Conservation (phyloP, 257 asterid genomes). For the Fraxinus quadrangulata region DNA sequence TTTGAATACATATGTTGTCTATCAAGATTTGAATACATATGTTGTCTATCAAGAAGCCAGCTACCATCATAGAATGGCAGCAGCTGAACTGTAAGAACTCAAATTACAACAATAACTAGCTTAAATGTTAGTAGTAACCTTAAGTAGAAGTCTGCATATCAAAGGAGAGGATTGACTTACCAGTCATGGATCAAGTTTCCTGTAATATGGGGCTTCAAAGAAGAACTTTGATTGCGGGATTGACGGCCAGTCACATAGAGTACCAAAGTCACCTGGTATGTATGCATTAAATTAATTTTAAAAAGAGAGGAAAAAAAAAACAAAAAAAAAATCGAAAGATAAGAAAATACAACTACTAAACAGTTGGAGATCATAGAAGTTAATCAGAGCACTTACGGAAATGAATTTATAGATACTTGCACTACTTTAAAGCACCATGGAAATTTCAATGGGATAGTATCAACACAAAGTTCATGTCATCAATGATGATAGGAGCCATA, state of each 20-base stretch:
- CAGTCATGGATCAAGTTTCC: slow-evolving; percentile 88
- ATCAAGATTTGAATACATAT: background rate
- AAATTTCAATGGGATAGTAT: background rate
- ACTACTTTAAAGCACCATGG: background rate
- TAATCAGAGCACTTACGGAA: background rate
- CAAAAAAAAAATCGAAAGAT: background rate
- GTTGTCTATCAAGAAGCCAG: background rate
- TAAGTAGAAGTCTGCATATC: background rate
- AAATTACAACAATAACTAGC: background rate
- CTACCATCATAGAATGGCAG: background rate
- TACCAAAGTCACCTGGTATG: slow-evolving; percentile 63
- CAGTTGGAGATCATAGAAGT: background rate
- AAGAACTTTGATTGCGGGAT: slow-evolving; percentile 70
- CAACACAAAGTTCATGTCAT: background rate
- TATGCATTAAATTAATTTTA: background rate
- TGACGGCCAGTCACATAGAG: slow-evolving; percentile 70
- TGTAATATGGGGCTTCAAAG: slow-evolving; percentile 74
- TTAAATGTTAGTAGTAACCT: background rate
- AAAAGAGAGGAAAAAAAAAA: background rate
- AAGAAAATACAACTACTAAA: background rate
- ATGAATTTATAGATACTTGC: background rate
- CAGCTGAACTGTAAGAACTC: background rate
- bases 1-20: background rate
- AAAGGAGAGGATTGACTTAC: slow-evolving; percentile 42
- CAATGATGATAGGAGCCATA: background rate